Evolutionary conservation across 2,329 filamentous ascomycete species (phyloP).

Genomic region (Tolypocladium endophyticum): DNA sequence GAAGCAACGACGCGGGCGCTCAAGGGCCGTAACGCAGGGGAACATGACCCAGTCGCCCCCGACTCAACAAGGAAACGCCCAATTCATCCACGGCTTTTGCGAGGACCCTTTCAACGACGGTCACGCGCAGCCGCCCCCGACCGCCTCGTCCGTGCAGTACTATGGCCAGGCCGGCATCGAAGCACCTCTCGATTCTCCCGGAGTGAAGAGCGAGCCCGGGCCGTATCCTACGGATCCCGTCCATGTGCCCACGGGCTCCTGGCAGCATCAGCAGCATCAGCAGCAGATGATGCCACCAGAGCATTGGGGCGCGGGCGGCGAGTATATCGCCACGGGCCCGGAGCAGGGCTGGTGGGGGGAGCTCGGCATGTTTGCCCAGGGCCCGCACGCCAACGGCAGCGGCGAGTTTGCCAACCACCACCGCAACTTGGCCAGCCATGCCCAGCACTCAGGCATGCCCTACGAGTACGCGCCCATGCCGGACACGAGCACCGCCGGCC

Average conservation of each 20-base stretch:
- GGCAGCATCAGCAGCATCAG: constrained; percentile 13
- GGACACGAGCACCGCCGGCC: constrained; percentile 23
- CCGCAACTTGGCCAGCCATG: constrained; percentile 29
- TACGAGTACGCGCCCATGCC: constrained; percentile 27
- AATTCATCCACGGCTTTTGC: constrained; percentile 24
- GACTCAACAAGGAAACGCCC: constrained; percentile 12
- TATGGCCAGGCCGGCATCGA: constrained; percentile 20
- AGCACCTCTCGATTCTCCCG: constrained; percentile 28
- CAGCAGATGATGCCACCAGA: constrained; percentile 12
- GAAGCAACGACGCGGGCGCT: constrained; percentile 18
- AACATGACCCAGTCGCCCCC: constrained; percentile 12
- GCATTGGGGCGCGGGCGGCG: constrained; percentile 15
- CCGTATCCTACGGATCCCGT: constrained; percentile 13
- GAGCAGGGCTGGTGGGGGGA: constrained; percentile 23
- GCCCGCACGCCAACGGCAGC: constrained; percentile 5
- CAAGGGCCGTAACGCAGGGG: constrained; percentile 7
- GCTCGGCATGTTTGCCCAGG: constrained; percentile 16
- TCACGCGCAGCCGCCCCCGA: constrained; percentile 11
- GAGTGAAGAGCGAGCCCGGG: constrained; percentile 18
- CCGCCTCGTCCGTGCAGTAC: constrained; percentile 14
- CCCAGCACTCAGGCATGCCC: constrained; percentile 26
- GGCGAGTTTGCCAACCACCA: constrained; percentile 19
- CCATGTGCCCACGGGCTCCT: constrained; percentile 6
- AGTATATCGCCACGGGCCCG: constrained; percentile 12
- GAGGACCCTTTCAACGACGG: constrained; percentile 28